Evolutionary conservation across 768 basidiomycete species (phyloP), one percentile per base, ranked within the genome.

Genomic region (Suillus clintonianus): DNA sequence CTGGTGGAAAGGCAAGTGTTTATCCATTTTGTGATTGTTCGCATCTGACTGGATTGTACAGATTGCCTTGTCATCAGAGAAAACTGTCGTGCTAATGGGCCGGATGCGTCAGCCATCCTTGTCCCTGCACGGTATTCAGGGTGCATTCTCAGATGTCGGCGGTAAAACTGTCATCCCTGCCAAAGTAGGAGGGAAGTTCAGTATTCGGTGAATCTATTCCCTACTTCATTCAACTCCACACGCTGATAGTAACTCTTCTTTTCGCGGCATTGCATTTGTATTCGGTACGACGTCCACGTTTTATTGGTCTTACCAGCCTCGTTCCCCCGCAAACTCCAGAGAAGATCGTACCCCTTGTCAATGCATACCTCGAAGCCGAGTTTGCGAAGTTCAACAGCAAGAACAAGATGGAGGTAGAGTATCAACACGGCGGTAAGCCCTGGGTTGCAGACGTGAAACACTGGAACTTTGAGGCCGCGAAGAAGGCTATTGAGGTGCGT

Each of bases 101-200:
- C 88, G 94, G 68, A 98, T 98, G 96, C 87, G 95, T 39, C 81
- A 86, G 69, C 92, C 96, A 2, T 91, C 89, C 63, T 83, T 99
- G 65, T 95, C 94, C 3, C 78, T 99, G 30, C 96, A 99, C 74
- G 97, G 97, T 13, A 96, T 99, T 70, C 93, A 97, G 77, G 95
- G 96, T 56, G 97, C 95, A 2, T 97, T 96, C 81, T 92, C 86
- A 61, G 88, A 86, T 0, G 83, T 85, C 0, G 94, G 93, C 3
- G 86, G 84, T 22, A 95, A 94, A 86, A 98, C 96, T 0, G 96
- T 98, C 71, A 99, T 98, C 63, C 96, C 96, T 0, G 94, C 94
- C 37, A 88, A 89, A 64, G 93, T 91, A 11, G 75, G 85, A 41
- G 95, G 95, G 50, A 97, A 97, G 78, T 99, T 97, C 82, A 95